Evolutionary conservation across 225 moss, liverwort and hornwort species (phyloP).

Genomic region (Takakia lepidozioides): DNA sequence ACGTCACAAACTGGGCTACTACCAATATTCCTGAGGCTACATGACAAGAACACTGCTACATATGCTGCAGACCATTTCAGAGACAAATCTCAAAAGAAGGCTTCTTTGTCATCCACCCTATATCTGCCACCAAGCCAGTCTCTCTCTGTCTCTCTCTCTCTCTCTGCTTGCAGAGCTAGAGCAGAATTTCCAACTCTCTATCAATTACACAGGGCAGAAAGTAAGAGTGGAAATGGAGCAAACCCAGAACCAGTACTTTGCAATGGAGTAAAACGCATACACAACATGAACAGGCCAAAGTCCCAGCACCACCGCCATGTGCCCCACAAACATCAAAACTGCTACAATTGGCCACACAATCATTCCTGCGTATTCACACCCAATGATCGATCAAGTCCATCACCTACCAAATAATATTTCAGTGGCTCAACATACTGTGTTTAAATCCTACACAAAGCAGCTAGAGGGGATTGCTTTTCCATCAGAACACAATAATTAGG

Average conservation of each 20-base stretch:
- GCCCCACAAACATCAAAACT: constrained; percentile 28
- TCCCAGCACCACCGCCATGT: constrained; percentile 42
- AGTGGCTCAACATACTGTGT: background rate
- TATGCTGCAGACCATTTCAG: background rate
- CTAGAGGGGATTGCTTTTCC: too few relatives aligned
- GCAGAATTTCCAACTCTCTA: background rate
- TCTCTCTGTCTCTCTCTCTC: background rate
- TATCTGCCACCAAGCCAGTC: too few relatives aligned
- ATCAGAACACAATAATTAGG: too few relatives aligned
- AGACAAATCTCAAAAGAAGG: background rate
- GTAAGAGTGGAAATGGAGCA: background rate
- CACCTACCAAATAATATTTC: constrained; percentile 1
- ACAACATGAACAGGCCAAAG: constrained; percentile 42
- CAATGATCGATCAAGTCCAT: background rate
- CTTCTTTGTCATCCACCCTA: background rate
- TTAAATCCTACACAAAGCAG: background rate
- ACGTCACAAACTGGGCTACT: background rate
- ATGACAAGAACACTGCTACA: background rate
- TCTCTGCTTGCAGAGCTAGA: background rate
- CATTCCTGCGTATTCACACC: constrained; percentile 21
- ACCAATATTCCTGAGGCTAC: background rate
- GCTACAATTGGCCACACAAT: constrained; percentile 34
- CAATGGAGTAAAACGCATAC: constrained; percentile 23
- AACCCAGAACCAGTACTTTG: constrained; percentile 18
- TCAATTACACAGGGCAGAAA: background rate